Conservation (phyloP, 2,329 filamentous ascomycete species). For the Leptosphaerulina australis region DNA sequence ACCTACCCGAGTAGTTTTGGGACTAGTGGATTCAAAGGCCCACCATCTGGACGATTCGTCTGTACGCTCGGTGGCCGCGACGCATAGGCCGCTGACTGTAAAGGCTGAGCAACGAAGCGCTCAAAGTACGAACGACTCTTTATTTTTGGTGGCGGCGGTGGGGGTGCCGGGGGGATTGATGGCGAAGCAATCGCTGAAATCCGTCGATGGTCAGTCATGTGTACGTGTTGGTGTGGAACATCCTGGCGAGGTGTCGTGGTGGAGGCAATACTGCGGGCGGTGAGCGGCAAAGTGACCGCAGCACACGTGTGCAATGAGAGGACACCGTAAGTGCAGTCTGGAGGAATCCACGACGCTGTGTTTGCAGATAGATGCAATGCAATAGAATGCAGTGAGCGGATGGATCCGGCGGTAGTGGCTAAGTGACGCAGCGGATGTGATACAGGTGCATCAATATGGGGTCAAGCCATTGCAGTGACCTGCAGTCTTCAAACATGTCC, state of each 20-base stretch:
- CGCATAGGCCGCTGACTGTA: slow-evolving; percentile 54
- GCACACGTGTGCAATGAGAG: neutral
- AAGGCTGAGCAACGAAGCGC: slow-evolving; percentile 61
- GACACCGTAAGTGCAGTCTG: neutral
- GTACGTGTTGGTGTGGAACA: slow-evolving; percentile 10
- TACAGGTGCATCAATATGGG: slow-evolving; percentile 6
- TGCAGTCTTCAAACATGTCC: slow-evolving; percentile 17
- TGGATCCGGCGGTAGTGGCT: slow-evolving; percentile 1
- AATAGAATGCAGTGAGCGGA: neutral
- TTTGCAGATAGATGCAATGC: neutral
- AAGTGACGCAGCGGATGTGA: slow-evolving; percentile 4
- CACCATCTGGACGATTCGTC: slow-evolving; percentile 48
- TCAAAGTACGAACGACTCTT: slow-evolving; percentile 50
- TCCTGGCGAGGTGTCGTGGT: neutral
- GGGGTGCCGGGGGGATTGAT: slow-evolving; percentile 43
- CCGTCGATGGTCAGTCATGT: slow-evolving; percentile 32
- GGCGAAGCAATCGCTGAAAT: slow-evolving; percentile 22
- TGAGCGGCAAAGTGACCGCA: slow-evolving; percentile 1
- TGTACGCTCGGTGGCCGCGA: slow-evolving; percentile 61
- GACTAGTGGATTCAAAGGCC: slow-evolving; percentile 45
- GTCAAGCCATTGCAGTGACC: neutral
- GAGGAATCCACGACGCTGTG: neutral
- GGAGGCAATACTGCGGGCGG: slow-evolving; percentile 12
- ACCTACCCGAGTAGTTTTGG: slow-evolving; percentile 47
- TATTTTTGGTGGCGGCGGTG: slow-evolving; percentile 44